Evolutionary conservation across 495 filamentous ascomycete species (phyloP), one percentile per base, ranked within the genome.

Genomic region (Xylaria palmicola): DNA sequence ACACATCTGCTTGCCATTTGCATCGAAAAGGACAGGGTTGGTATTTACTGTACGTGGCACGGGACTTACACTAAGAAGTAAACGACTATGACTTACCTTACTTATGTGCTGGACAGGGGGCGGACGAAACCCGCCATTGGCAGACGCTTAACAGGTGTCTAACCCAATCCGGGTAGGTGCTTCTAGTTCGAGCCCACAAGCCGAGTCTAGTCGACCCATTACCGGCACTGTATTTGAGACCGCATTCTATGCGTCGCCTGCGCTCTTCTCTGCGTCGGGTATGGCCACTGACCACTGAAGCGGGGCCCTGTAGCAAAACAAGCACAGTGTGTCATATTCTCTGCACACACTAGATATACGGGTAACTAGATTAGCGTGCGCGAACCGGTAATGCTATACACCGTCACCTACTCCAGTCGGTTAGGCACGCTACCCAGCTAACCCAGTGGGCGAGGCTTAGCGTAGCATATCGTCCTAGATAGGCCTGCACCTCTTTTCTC

Each of bases 401-500:
- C 44, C 17, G 19, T 48, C 45, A 37, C 49, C 32, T 52, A 52
- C 49, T 29, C 10, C 30, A 39, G 30, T 52, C n/a, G 49, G 49
- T 52, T 36, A n/a, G 19, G 49, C 37, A 37, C 49, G 10, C 10
- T 26, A 29, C 32, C n/a, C n/a, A n/a, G 15, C 27, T 53, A 53
- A 24, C n/a, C n/a, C 39, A 41, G 36, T 36, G 10, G 32, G 34
- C 36, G 51, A 40, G 51, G 51, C 51, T 54, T 54, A 54, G 49
- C 49, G 9, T 53, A 13, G n/a, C n/a, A n/a, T n/a, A 45, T 22
- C 13, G 13, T 29, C 45, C 45, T 29, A n/a, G 24, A 17, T 29
- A n/a, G 24, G 10, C 24, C 24, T 27, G 45, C 26, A 13, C 45
- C 45, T 48, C 45, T n/a, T n/a, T n/a, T n/a, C n/a, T n/a, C n/a